phyloP scores from a whole-genome alignment of 352 stramenopile genomes.

The Pythium diclinum region DNA sequence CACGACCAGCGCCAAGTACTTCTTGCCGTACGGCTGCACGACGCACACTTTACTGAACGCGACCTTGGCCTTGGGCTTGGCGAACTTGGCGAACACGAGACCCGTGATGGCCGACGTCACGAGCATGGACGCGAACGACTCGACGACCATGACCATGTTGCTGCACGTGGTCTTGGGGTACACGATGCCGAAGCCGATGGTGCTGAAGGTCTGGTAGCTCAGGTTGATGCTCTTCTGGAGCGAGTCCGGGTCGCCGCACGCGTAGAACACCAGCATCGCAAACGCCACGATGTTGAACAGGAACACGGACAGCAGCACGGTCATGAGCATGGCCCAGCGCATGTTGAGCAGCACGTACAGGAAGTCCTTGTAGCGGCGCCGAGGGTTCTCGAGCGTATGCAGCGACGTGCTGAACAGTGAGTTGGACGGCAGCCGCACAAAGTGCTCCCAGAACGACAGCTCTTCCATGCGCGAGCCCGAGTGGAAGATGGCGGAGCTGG shows the following conservation, averaged over 20 bases:
- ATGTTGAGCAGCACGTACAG: constrained; percentile 82
- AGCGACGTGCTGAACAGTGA: constrained; percentile 66
- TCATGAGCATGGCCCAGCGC: constrained; percentile 69
- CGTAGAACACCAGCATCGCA: constrained; percentile 37
- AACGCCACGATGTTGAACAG: constrained; percentile 66
- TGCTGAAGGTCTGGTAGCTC: constrained; percentile 85
- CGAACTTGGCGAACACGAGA: constrained; percentile 85
- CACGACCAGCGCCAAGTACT: constrained; percentile 71
- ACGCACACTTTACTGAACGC: constrained; percentile 79
- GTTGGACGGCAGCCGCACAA: constrained; percentile 63
- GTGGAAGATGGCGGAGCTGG: constrained; percentile 57
- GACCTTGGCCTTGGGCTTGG: constrained; percentile 71
- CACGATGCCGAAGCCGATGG: constrained; percentile 78
- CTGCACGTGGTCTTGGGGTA: constrained; percentile 63
- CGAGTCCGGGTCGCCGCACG: constrained; percentile 49
- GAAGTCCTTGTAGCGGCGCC: constrained; percentile 78
- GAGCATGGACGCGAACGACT: constrained; percentile 83
- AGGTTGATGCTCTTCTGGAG: constrained; percentile 69
- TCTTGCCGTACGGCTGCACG: constrained; percentile 70
- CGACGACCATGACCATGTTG: constrained; percentile 68
- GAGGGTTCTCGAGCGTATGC: constrained; percentile 55
- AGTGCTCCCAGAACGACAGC: constrained; percentile 67
- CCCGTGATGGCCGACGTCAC: constrained; percentile 73
- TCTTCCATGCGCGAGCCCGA: constrained; percentile 56
- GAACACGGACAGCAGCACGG: constrained; percentile 59